phyloP scores from a whole-genome alignment of 495 filamentous ascomycete species.

The Cryomyces minteri region DNA sequence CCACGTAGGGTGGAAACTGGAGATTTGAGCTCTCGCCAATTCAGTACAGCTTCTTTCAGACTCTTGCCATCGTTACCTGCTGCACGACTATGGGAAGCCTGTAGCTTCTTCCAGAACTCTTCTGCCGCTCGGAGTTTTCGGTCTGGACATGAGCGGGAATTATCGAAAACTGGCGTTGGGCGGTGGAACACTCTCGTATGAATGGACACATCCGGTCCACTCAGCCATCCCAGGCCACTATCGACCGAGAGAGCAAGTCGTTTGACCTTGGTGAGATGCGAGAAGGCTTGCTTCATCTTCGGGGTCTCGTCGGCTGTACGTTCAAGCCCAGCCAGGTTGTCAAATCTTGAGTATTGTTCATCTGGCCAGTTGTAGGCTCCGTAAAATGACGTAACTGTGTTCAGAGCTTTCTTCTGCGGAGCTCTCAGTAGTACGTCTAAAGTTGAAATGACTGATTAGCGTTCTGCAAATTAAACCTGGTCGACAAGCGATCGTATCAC shows the following conservation, averaged over 20 bases:
- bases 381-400: slow-evolving; percentile 26
- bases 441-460: too few species aligned
- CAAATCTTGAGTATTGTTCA: slow-evolving; percentile 28
- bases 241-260: slow-evolving; percentile 37
- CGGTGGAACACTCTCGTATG: slow-evolving; percentile 10
- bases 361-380: slow-evolving; percentile 34
- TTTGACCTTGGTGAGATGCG: slow-evolving; percentile 19
- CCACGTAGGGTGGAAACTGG: neutral
- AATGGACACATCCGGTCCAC: slow-evolving; percentile 22
- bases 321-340: slow-evolving; percentile 28
- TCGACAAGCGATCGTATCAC: too few species aligned
- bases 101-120: slow-evolving; percentile 16
- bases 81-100: slow-evolving; percentile 5
- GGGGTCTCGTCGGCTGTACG: slow-evolving; percentile 31
- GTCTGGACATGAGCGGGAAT: slow-evolving; percentile 5
- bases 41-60: neutral
- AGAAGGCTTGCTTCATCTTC: slow-evolving; percentile 29
- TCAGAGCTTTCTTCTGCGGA: slow-evolving; percentile 19
- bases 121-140: slow-evolving; percentile 9
- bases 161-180: slow-evolving; percentile 15
- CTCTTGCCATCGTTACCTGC: neutral
- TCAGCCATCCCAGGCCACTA: slow-evolving; percentile 37
- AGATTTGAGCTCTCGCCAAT: neutral
- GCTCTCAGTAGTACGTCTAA: neutral
- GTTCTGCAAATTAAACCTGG: too few species aligned